A percentile compares a stretch with the other conserved stretches of the same genome.
Conservation (phyloP, 495 filamentous ascomycete genomes). For the Haplographium delicatum region DNA sequence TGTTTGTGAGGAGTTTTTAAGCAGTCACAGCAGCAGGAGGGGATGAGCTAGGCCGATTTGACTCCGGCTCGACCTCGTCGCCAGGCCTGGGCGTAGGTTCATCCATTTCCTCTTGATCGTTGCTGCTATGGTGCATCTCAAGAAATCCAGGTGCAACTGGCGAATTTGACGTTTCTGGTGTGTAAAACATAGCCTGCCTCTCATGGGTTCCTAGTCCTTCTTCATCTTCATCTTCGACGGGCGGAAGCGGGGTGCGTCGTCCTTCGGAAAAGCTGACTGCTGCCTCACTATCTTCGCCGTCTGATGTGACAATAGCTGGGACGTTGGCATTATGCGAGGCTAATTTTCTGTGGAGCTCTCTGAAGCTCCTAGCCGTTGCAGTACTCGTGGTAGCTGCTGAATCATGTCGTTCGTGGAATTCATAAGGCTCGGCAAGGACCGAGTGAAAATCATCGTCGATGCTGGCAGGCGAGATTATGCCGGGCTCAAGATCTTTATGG, state of each 20-base stretch:
- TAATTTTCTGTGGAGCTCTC: slow-evolving; percentile 38
- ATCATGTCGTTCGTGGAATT: slow-evolving; percentile 38
- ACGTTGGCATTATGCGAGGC: slow-evolving; percentile 34
- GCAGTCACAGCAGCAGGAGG: too few species aligned
- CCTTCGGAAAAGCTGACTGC: slow-evolving; percentile 52
- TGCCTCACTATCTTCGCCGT: slow-evolving; percentile 49
- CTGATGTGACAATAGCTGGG: slow-evolving; percentile 38
- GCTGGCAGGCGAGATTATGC: background rate
- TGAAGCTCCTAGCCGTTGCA: slow-evolving; percentile 50
- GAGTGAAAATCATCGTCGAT: slow-evolving; percentile 35
- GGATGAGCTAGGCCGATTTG: too few species aligned
- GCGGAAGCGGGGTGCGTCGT: slow-evolving; percentile 45
- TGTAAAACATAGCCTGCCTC: slow-evolving; percentile 25
- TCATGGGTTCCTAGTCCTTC: slow-evolving; percentile 6
- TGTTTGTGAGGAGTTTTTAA: too few species aligned
- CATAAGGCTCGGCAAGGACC: slow-evolving; percentile 28
- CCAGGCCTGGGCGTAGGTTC: too few species aligned
- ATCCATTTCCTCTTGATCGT: background rate
- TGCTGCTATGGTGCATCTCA: background rate
- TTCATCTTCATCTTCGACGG: slow-evolving; percentile 38
- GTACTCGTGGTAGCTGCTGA: slow-evolving; percentile 51
- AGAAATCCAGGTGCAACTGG: slow-evolving; percentile 3
- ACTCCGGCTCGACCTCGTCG: too few species aligned
- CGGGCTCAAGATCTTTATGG: slow-evolving; percentile 21
- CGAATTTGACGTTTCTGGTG: slow-evolving; percentile 23